These are phyloP conservation scores for Colletotrichum graminicola DNA, from an alignment of 2,329 filamentous ascomycete species.

Conservation along the genomic window DNA sequence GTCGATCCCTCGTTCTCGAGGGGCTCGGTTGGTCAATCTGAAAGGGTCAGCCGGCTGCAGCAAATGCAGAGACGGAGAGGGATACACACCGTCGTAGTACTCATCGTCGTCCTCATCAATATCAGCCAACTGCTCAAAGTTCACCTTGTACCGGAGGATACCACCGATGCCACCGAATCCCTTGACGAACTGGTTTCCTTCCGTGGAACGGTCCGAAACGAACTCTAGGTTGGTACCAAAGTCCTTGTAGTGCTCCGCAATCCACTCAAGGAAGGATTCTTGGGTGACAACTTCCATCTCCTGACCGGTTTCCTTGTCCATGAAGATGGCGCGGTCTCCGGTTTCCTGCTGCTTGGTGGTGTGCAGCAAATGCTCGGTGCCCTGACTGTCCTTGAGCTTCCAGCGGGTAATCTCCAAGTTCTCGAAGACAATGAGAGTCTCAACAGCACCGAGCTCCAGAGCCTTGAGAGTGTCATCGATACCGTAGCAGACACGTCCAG, in stretches of 20 bases:
- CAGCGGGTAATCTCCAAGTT: conserved; percentile 96
- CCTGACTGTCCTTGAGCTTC: conserved; percentile 84
- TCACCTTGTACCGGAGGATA: conserved; percentile 98
- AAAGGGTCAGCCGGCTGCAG: conserved; percentile 27
- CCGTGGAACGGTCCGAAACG: conserved; percentile 95
- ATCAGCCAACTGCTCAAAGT: conserved; percentile 98
- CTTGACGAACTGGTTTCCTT: conserved; percentile 99
- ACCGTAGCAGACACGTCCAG: conserved; percentile 96
- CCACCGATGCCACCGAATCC: conserved; percentile 99
- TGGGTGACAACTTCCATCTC: conserved; percentile 96
- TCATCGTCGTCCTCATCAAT: conserved; percentile 92
- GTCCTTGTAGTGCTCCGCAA: conserved; percentile 98
- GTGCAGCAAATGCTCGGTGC: conserved; percentile 81
- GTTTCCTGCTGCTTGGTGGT: conserved; percentile 88
- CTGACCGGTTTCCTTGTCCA: conserved; percentile 94
- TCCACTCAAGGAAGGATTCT: conserved; percentile 98
- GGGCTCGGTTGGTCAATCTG: conserved; percentile 91
- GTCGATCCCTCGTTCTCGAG: conserved; percentile 89
- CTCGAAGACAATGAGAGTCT: conserved; percentile 96
- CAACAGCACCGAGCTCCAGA: conserved; percentile 92
- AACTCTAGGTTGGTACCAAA: conserved; percentile 97
- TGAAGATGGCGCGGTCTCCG: conserved; percentile 82
- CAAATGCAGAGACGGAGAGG: not conserved
- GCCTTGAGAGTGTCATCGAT: conserved; percentile 98
- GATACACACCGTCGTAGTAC: conserved; percentile 77